Evolutionary conservation across 495 filamentous ascomycete genomes (phyloP), one percentile per base, ranked within the genome.

Genomic region (Beverwykella pulmonaria): DNA sequence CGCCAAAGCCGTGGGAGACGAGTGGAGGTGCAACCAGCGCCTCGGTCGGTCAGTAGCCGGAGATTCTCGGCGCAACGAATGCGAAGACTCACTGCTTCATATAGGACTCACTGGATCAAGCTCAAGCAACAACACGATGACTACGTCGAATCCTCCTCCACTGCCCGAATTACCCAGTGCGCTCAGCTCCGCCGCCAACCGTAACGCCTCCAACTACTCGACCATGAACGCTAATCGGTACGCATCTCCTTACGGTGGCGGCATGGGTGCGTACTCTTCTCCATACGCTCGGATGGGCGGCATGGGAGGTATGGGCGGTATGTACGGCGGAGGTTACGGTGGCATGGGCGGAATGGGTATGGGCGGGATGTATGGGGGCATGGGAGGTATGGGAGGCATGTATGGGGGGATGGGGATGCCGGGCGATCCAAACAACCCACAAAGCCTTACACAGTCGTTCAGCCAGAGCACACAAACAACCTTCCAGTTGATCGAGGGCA

Each of bases 401-500:
- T 72, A 67, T 20, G 67, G 80, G n/a, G 59, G 60, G 14, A 64
- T 64, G 29, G 63, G 68, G 19, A 78, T 79, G 76, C 74, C 74
- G 0, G 77, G 74, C 14, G 90, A 94, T 78, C 91, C 90, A 17
- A 96, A 97, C 76, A 92, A 98, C 72, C 91, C 92, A 8, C 92
- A 92, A 71, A 97, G 92, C 78, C 79, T 99, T 71, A 96, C 92
- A 19, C 89, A 93, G 73, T 88, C 88, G 20, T 96, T 98, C 79
- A 88, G 84, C 71, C 91, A 92, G 73, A 93, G 87, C 78, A 99
- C 95, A 0, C 90, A 93, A 69, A 90, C 93, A n/a, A 98, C 95
- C 1, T 99, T 99, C 74, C 94, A 98, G 82, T 90, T 98, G 82
- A 92, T 99, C 44, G 95, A 99, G 80, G 94, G 92, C 67, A 90